Base-by-base conservation (phyloP, 2,329 filamentous ascomycete species). In the Cytospora chrysosperma region DNA sequence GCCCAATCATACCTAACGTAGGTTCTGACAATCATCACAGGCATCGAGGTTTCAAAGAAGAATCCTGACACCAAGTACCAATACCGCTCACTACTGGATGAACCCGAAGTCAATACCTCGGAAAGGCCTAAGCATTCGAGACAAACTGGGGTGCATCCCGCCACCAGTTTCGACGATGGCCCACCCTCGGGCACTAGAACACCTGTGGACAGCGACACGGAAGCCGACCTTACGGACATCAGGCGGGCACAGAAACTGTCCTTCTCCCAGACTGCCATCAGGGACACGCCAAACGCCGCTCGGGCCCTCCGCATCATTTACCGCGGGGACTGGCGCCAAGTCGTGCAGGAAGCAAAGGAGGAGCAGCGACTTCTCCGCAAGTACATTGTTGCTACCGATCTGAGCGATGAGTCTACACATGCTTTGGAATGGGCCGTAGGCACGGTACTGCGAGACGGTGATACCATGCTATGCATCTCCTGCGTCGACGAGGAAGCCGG, bases 371-470 rank as follows among this genome's bases (percentile, higher is more conserved):
- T 91, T 59, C 85, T 94, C 65, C 86, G 95, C 59, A 96, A 95
- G 71, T 99, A 98, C 73, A 80, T 99, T 19, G 93, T 97, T n/a
- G 94, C 95, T 3, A 97, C 92, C 0, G 95, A 99, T 75, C 79
- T 98, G 4, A 97, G 93, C 69, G 91, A 95, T 43, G 95, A 99
- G 77, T 93, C 94, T 5, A 91, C 92, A 8, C 96, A 98, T 74
- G 95, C 95, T 1, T 82, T 99, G 34, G 95, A 99, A 75, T 99
- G 95, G 95, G 95, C 94, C 0, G 93, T 99, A 62, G 95, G 95
- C 9, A 98, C 94, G 0, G 93, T 98, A 7, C 81, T 99, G 32
- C 86, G 95, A 56, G 93, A 98, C 70, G 95, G 95, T 9, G 95
- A 99, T 73, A 98, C 94, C 0, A 82, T 99, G 40, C 88, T 97